These are phyloP conservation scores for Albugo candida DNA, from an alignment of 352 stramenopile species.

Conservation along the genomic window DNA sequence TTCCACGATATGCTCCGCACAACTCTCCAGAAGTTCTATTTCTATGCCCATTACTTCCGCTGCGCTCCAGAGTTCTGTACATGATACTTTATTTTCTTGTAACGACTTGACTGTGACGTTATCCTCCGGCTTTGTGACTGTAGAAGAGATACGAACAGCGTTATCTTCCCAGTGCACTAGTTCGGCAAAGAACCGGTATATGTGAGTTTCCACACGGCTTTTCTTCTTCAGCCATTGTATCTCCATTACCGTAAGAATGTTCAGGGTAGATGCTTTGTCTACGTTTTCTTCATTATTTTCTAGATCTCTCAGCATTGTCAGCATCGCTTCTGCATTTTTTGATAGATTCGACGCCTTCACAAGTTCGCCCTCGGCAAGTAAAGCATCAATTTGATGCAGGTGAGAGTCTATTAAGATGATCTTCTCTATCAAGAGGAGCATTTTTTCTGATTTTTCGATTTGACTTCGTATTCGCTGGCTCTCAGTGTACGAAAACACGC, in stretches of 20 bases:
- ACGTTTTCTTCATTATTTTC: constrained; percentile 13
- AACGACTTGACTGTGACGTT: constrained; percentile 9
- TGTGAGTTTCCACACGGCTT: not conserved
- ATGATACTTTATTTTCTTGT: constrained; percentile 21
- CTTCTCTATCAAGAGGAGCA: constrained; percentile 45
- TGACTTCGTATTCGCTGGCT: constrained; percentile 34
- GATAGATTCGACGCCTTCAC: too few species aligned
- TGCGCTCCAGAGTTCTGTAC: constrained; percentile 7
- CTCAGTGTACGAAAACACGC: constrained; percentile 34
- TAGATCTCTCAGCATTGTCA: constrained; percentile 13
- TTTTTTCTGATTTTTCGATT: constrained; percentile 34
- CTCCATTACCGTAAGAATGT: constrained; percentile 17
- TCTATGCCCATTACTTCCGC: too few species aligned
- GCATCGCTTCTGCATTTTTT: too few species aligned
- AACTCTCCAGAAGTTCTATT: too few species aligned
- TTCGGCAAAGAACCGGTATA: too few species aligned
- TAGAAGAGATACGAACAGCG: not conserved
- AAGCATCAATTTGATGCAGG: not conserved
- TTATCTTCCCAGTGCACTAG: too few species aligned
- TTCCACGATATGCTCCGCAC: too few species aligned
- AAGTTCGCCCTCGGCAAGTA: too few species aligned
- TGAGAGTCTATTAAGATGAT: constrained; percentile 36
- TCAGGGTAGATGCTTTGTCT: not conserved
- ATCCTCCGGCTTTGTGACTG: not conserved
- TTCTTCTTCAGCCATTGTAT: constrained; percentile 19